These are phyloP conservation scores for Alternaria sp. DNA, from an alignment of 2,329 filamentous ascomycete genomes.

Conservation along the genomic window DNA sequence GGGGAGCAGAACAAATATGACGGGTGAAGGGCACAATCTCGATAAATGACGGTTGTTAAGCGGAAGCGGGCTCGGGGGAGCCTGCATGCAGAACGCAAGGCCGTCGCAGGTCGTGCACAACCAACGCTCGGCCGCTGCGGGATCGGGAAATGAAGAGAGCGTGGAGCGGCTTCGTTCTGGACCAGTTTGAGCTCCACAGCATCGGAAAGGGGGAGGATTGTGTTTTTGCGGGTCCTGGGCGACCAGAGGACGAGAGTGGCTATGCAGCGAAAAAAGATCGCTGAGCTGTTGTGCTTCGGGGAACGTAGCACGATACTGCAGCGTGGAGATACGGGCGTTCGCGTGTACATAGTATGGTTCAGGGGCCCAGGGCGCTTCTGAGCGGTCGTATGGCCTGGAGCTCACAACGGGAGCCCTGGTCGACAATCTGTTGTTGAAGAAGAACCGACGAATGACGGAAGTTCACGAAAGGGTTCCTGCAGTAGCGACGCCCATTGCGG, in stretches of 20 bases:
- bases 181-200: slow-evolving; percentile 19
- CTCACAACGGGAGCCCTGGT: slow-evolving; percentile 16
- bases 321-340: not conserved
- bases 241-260: not conserved
- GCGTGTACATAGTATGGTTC: slow-evolving; percentile 10
- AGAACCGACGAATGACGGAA: slow-evolving; percentile 27
- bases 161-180: slow-evolving; percentile 25
- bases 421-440: slow-evolving; percentile 20
- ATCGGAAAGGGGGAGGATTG: slow-evolving; percentile 20
- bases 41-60: slow-evolving; percentile 14
- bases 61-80: slow-evolving; percentile 11
- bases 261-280: not conserved
- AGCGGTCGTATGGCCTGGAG: slow-evolving; percentile 20
- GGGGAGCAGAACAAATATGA: slow-evolving; percentile 2
- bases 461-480: slow-evolving; percentile 27
- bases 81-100: slow-evolving; percentile 23
- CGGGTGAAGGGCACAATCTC: slow-evolving; percentile 24
- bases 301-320: not conserved
- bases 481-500: slow-evolving; percentile 10
- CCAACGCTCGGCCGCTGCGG: slow-evolving; percentile 34
- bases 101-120: slow-evolving; percentile 31
- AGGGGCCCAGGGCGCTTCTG: slow-evolving; percentile 32
- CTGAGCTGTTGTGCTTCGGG: not conserved
- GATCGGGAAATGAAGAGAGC: slow-evolving; percentile 41
- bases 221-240: slow-evolving; percentile 7